Percentiles rank a stretch among this genome's conserved stretches.
Conservation (phyloP, 2,329 filamentous ascomycete genomes). For the Cylindrodendrum hubeiense region DNA sequence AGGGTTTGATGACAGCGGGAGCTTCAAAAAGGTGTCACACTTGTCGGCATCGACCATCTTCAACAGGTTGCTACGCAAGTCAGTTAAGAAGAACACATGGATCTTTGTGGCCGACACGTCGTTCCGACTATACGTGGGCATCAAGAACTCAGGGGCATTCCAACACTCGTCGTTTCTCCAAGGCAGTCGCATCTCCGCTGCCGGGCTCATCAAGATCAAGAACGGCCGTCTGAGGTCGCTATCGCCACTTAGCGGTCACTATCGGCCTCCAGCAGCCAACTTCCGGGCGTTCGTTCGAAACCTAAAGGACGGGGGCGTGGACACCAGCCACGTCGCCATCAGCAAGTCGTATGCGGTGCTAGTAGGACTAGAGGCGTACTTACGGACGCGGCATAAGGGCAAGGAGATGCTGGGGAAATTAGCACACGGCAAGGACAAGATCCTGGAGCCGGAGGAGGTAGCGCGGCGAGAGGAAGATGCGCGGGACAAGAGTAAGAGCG, state of each 20-base stretch:
- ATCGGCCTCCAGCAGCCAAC: constrained; percentile 84
- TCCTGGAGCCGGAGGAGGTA: constrained; percentile 71
- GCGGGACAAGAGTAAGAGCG: constrained; percentile 71
- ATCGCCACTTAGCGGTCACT: constrained; percentile 82
- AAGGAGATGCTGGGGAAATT: constrained; percentile 66
- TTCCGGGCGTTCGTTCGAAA: constrained; percentile 85
- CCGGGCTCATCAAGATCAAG: constrained; percentile 87
- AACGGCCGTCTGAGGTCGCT: constrained; percentile 81
- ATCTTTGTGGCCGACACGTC: constrained; percentile 92
- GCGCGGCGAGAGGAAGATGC: constrained; percentile 68
- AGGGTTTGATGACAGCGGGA: constrained; percentile 70
- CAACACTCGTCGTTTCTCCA: constrained; percentile 93
- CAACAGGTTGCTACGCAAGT: constrained; percentile 82
- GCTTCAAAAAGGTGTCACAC: constrained; percentile 67
- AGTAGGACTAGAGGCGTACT: constrained; percentile 84
- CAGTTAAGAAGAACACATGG: constrained; percentile 90
- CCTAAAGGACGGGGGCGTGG: constrained; percentile 79
- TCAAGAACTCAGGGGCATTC: constrained; percentile 89
- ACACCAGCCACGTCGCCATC: constrained; percentile 83
- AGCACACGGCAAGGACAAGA: constrained; percentile 67
- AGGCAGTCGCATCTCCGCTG: constrained; percentile 83
- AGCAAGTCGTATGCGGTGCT: constrained; percentile 86
- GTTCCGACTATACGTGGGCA: constrained; percentile 88
- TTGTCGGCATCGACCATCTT: constrained; percentile 79
- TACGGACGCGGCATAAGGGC: constrained; percentile 74